Conservation (phyloP, 257 asterid genomes). For the Gardenia jasminoides region DNA sequence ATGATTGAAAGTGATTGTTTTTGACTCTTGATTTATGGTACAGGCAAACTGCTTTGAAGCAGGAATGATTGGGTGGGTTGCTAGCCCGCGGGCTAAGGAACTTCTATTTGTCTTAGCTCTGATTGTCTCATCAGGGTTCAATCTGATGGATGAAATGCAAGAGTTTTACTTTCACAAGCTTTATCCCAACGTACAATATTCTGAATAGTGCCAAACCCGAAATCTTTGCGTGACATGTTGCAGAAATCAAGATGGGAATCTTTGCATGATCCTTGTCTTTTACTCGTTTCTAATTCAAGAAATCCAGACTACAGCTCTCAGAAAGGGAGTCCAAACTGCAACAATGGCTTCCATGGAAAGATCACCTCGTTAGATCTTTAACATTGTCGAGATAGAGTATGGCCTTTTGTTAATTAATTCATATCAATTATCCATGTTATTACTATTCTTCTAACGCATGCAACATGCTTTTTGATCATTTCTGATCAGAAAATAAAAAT, state of each 20-base stretch:
- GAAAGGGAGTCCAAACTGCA: too few species aligned
- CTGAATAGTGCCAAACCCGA: not conserved
- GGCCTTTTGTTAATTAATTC: too few species aligned
- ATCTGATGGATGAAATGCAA: not conserved
- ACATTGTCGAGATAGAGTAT: not conserved
- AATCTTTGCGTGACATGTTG: slow-evolving; percentile 13
- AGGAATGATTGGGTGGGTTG: not conserved
- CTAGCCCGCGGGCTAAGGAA: not conserved
- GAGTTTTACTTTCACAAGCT: not conserved
- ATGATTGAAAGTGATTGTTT: not conserved
- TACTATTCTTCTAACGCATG: not conserved
- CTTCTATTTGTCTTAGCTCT: not conserved
- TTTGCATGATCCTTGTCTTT: not conserved
- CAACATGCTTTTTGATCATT: not conserved
- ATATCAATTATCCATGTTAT: too few species aligned
- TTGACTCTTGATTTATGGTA: not conserved
- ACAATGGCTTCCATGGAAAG: not conserved
- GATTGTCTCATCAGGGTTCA: not conserved
- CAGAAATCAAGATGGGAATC: not conserved
- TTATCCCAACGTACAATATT: not conserved
- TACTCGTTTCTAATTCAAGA: not conserved
- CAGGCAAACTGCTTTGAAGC: not conserved
- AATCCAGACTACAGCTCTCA: not conserved
- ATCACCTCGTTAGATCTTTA: not conserved
- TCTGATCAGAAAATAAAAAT: not conserved